A percentile compares a stretch with the other conserved stretches of the same genome.
These are phyloP conservation scores for Lachancea meyersii DNA, from an alignment of 805 yeast species.

Conservation along the genomic window DNA sequence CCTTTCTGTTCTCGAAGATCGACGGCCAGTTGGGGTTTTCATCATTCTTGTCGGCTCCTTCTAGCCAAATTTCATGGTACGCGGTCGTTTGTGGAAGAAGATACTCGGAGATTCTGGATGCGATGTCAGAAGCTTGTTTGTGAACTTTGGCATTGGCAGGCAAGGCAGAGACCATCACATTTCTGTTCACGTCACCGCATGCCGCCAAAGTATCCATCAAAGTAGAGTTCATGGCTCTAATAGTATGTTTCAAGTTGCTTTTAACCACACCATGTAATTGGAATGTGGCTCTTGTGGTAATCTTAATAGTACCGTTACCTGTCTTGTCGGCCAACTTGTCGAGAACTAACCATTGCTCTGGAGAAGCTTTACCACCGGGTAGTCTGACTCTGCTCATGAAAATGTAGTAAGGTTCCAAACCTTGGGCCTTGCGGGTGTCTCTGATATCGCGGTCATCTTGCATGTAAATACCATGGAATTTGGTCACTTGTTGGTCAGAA, in stretches of 20 bases:
- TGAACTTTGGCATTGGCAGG: slow-evolving; percentile 83
- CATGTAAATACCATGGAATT: slow-evolving; percentile 97
- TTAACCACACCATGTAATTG: slow-evolving; percentile 94
- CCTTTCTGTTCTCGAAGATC: slow-evolving; percentile 57
- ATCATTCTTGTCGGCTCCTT: slow-evolving; percentile 73
- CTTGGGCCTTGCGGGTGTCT: slow-evolving; percentile 86
- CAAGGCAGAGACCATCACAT: slow-evolving; percentile 86
- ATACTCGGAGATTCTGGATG: slow-evolving; percentile 66
- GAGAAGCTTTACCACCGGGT: slow-evolving; percentile 88
- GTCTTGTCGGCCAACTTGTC: slow-evolving; percentile 74
- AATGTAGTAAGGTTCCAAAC: slow-evolving; percentile 92
- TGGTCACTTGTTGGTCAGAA: slow-evolving; percentile 86
- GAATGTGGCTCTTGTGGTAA: slow-evolving; percentile 95
- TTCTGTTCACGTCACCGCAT: slow-evolving; percentile 97
- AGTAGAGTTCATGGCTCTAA: slow-evolving; percentile 86
- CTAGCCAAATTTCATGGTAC: slow-evolving; percentile 94
- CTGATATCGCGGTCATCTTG: slow-evolving; percentile 97
- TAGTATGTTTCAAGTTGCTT: slow-evolving; percentile 80
- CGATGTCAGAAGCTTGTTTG: slow-evolving; percentile 58
- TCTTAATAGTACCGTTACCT: slow-evolving; percentile 90
- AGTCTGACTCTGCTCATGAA: slow-evolving; percentile 94
- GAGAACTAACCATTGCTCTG: slow-evolving; percentile 81
- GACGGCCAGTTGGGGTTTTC: slow-evolving; percentile 54
- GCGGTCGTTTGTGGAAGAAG: slow-evolving; percentile 89
- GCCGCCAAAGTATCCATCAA: slow-evolving; percentile 95